Evolutionary conservation across 2,329 filamentous ascomycete genomes (phyloP), one percentile per base, ranked within the genome.

Genomic region (Graphilbum sp.): DNA sequence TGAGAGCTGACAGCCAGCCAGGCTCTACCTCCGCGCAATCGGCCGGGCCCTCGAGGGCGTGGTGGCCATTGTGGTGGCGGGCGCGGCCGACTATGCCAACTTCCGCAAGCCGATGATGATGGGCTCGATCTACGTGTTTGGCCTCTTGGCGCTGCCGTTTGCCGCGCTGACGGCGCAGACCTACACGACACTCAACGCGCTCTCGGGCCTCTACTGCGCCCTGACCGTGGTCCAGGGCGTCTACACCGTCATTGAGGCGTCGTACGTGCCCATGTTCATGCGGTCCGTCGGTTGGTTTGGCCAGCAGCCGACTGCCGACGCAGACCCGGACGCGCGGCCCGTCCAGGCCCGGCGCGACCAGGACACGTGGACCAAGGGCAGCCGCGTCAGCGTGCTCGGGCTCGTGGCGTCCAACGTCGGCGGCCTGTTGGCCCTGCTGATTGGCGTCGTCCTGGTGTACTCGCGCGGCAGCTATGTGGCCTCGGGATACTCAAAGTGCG

Each of bases 101-200:
- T 30, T 19, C 12, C 39, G 39, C 24, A 41, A 41, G 27, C 35
- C 39, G 2, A 41, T 41, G 39, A 34, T 41, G 31, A 37, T 41
- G 35, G 31, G 17, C n/a, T 35, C 39, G 10, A 41, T 41, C 5
- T 41, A 41, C 35, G 25, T 32, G 15, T 41, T 41, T 35, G 35
- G 39, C 11, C 8, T 23, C 2, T 18, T 41, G 12, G 39, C 39
- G 9, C 25, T 41, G 24, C 39, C 39, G 2, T 41, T 41, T 41
- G 39, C 39, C 2, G 35, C 18, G 2, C 35, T 41, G 5, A 18
- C 25, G 16, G 18, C 19, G 3, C 32, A 35, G 19, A 31, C 35
- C 3, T 35, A 41, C 32, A 8, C 4, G 17, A 21, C 20, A 7
- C 25, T 41, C 11, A 32, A 30, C 12, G 18, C 27, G 13, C 25